phyloP scores from a whole-genome alignment of 2,329 filamentous ascomycete genomes.

The Xylariaceae sp. region DNA sequence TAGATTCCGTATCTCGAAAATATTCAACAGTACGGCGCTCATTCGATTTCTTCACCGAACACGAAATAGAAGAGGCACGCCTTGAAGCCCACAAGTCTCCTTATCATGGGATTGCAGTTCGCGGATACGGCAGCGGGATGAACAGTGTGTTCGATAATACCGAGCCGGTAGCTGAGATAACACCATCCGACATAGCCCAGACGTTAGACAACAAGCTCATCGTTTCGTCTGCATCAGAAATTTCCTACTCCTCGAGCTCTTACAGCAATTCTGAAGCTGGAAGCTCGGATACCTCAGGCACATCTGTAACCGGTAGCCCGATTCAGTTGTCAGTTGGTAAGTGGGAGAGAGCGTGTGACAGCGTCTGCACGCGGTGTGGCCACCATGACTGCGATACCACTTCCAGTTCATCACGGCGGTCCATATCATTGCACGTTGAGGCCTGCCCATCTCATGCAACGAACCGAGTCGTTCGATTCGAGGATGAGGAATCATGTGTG shows the following conservation, averaged over 20 bases:
- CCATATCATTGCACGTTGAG: neutral
- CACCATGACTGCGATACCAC: neutral
- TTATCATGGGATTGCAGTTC: conserved; percentile 60
- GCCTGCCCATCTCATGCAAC: conserved; percentile 3
- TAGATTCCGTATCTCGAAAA: conserved; percentile 42
- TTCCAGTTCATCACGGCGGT: neutral
- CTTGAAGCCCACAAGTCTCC: conserved; percentile 29
- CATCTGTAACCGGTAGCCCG: conserved; percentile 26
- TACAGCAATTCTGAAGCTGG: conserved; percentile 29
- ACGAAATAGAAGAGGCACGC: conserved; percentile 3
- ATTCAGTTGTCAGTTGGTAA: neutral
- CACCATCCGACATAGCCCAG: neutral
- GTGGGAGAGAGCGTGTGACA: conserved; percentile 4
- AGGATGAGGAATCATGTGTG: neutral
- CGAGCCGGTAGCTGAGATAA: neutral
- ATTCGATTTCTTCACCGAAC: conserved; percentile 40
- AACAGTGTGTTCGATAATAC: conserved; percentile 43
- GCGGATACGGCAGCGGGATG: conserved; percentile 62
- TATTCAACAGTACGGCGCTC: conserved; percentile 43
- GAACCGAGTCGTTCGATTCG: neutral
- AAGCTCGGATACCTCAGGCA: conserved; percentile 31
- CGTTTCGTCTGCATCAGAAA: conserved; percentile 15
- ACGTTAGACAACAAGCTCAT: conserved; percentile 12
- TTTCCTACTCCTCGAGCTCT: conserved; percentile 23
- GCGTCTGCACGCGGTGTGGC: conserved; percentile 9